Base-by-base conservation (phyloP, 495 filamentous ascomycete species). In the Durotheca rogersii region DNA sequence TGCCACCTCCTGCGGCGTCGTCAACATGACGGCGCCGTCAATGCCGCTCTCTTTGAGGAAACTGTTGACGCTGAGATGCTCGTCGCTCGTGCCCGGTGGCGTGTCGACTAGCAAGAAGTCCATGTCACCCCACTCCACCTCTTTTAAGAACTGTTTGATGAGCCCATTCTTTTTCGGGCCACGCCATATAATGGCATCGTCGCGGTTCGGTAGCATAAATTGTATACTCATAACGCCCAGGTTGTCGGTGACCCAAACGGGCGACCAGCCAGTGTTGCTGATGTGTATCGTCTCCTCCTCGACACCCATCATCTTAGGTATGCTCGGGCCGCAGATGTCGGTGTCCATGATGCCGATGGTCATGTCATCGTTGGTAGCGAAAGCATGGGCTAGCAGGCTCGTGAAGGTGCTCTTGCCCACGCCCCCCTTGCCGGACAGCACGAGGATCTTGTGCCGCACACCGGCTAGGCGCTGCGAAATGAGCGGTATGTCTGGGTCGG, bases 291-390 rank as follows among this genome's bases (percentile, higher is more conserved):
- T 91, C 71, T 96, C 91, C 3, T 79, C 66, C 68, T 96, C 89
- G 1, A 96, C 92, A 14, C 94, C 93, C 81, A 98, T 88, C 94
- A 98, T 96, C 71, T 94, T 94, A 0, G 93, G 93, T 47, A 97
- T 95, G 38, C 81, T 86, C 0, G 93, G 93, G 0, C 93, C 93
- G 67, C 88, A 93, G 53, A 98, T 93, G 70, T 98, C 93, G 1
- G 92, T 92, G 63, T 98, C 93, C 87, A 96, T 95, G 41, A 98
- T 81, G 7, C 91, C 92, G 4, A 98, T 85, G 7, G 82, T 87
- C 14, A 69, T 81, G 7, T 81, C 81, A 1, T 83, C 79, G 64
- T 92, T 86, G 10, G 81, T 75, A 0, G 94, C 89, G 44, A 97
- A 92, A 0, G 84, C 90, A 60, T 93, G 86, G 7, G 89, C 86